Evolutionary conservation across 2,329 filamentous ascomycete species (phyloP).

Genomic region (Monilinia laxa): DNA sequence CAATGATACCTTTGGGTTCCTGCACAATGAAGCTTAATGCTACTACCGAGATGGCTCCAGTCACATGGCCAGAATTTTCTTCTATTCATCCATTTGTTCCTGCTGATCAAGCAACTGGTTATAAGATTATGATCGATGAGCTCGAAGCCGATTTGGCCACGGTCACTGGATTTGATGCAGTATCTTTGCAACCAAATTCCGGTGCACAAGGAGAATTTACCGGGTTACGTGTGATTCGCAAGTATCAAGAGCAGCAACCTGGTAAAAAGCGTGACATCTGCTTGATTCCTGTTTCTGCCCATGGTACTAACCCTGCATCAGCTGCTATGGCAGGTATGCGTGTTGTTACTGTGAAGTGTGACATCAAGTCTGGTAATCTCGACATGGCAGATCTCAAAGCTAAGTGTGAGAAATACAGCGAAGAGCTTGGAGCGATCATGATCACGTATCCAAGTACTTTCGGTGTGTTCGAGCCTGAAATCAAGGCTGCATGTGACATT

Average conservation of each 20-base stretch:
- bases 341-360: slow-evolving; percentile 89
- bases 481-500: slow-evolving; percentile 80
- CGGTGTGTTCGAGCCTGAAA: slow-evolving; percentile 87
- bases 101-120: slow-evolving; percentile 62
- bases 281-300: slow-evolving; percentile 90
- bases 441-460: slow-evolving; percentile 95
- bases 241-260: slow-evolving; percentile 70
- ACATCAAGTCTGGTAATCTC: slow-evolving; percentile 81
- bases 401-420: slow-evolving; percentile 85
- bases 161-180: slow-evolving; percentile 87
- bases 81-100: slow-evolving; percentile 81
- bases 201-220: slow-evolving; percentile 95
- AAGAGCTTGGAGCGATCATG: slow-evolving; percentile 90
- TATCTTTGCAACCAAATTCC: slow-evolving; percentile 91
- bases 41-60: slow-evolving; percentile 86
- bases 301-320: slow-evolving; percentile 93
- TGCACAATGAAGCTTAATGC: slow-evolving; percentile 99
- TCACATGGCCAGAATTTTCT: slow-evolving; percentile 74
- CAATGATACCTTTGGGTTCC: slow-evolving; percentile 95
- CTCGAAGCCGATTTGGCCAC: slow-evolving; percentile 74
- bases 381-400: slow-evolving; percentile 81
- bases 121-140: slow-evolving; percentile 66
- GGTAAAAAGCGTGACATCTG: slow-evolving; percentile 82
- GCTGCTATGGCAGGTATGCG: slow-evolving; percentile 96
- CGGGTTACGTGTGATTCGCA: slow-evolving; percentile 82